These are phyloP conservation scores for Candida mesenterica DNA, from an alignment of 1,139 yeast genomes.

Conservation along the genomic window DNA sequence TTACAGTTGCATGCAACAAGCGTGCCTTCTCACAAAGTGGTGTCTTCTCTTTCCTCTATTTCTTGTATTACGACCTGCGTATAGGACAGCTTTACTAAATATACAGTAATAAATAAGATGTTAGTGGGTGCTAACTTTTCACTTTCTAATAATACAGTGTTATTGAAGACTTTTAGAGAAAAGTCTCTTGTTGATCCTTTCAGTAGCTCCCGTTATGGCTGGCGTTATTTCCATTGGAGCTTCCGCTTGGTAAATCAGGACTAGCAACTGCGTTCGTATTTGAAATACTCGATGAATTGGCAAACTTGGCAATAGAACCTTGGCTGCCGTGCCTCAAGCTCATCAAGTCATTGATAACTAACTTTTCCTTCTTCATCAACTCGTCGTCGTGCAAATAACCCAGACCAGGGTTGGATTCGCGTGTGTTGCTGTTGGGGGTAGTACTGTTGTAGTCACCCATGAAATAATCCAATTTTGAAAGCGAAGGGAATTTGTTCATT, in stretches of 20 bases:
- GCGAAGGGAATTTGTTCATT: slow-evolving; percentile 25
- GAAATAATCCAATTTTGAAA: slow-evolving; percentile 31
- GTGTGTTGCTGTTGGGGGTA: slow-evolving; percentile 11
- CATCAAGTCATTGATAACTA: slow-evolving; percentile 38
- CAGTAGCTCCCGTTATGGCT: no score
- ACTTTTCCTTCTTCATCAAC: slow-evolving; percentile 33
- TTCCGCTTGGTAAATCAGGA: no score
- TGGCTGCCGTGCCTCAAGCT: slow-evolving; percentile 17
- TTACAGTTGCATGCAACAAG: no score
- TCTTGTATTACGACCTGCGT: no score
- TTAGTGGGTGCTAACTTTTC: no score
- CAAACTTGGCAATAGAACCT: neutral
- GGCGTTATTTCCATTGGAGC: neutral
- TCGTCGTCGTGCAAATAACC: slow-evolving; percentile 12
- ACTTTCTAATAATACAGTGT: no score
- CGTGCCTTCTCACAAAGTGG: no score
- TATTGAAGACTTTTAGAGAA: no score
- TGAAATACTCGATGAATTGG: neutral
- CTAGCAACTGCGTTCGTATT: neutral
- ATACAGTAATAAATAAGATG: no score
- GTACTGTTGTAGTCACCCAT: slow-evolving; percentile 28
- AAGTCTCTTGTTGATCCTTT: no score
- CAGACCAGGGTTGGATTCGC: slow-evolving; percentile 12
- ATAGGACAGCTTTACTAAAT: no score
- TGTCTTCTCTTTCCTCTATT: no score